phyloP scores from a whole-genome alignment of 1,284 basidiomycete genomes.

The Meripilus lineatus region DNA sequence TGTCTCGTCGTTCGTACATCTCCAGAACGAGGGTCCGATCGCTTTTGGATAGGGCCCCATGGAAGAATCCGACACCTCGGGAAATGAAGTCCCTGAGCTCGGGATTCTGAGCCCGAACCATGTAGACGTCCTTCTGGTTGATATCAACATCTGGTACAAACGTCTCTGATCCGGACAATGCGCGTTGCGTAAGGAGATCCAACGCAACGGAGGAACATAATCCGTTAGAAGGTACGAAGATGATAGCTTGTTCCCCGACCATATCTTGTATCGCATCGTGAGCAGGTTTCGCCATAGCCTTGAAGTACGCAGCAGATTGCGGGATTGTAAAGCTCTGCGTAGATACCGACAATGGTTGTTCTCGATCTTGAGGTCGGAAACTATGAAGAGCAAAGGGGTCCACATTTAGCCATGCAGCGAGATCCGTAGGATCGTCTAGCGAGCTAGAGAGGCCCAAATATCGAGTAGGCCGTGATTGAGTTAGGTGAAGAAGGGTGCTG shows the following conservation, averaged over 20 bases:
- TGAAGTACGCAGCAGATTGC: conserved; percentile 84
- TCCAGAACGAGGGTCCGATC: conserved; percentile 82
- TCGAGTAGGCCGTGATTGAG: conserved; percentile 59
- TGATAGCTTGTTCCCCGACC: conserved; percentile 54
- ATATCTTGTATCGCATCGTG: conserved; percentile 59
- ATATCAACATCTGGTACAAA: conserved; percentile 58
- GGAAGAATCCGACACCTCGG: conserved; percentile 89
- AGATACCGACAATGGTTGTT: conserved; percentile 69
- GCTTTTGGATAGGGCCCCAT: conserved; percentile 62
- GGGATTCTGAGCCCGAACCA: conserved; percentile 59
- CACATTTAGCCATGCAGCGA: conserved; percentile 84
- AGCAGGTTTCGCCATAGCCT: conserved; percentile 89
- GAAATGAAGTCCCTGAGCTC: conserved; percentile 71
- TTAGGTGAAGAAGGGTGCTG: conserved; percentile 61
- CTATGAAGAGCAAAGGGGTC: conserved; percentile 62
- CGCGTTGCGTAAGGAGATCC: conserved; percentile 87
- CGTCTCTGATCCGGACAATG: conserved; percentile 66
- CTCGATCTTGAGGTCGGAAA: conserved; percentile 82
- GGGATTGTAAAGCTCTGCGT: conserved; percentile 84
- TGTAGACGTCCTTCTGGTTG: conserved; percentile 58
- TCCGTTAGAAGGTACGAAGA: conserved; percentile 89
- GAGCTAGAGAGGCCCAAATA: conserved; percentile 79
- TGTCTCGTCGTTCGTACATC: conserved; percentile 76
- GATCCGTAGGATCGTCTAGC: conserved; percentile 74
- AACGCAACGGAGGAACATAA: conserved; percentile 77